Conservation (phyloP, 768 basidiomycete genomes). For the Leccinum variicolor region DNA sequence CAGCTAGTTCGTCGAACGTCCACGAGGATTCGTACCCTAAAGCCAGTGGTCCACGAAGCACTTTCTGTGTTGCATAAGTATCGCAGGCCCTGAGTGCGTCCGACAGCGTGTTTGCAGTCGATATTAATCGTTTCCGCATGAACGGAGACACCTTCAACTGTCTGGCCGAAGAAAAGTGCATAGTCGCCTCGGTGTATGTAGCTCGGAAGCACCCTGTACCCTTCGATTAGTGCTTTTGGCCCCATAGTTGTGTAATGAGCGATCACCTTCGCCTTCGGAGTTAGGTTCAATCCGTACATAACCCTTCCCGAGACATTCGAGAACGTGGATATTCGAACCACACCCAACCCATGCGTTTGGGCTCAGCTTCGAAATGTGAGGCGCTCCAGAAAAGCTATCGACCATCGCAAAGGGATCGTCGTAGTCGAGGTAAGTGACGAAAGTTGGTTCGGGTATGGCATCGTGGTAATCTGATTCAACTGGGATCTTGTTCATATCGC, state of each 20-base stretch:
- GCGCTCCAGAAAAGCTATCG: slow-evolving; percentile 45
- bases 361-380: slow-evolving; percentile 55
- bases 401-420: slow-evolving; percentile 68
- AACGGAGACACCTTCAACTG: slow-evolving; percentile 51
- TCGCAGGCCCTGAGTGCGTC: slow-evolving; percentile 70
- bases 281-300: slow-evolving; percentile 58
- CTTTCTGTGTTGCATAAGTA: slow-evolving; percentile 55
- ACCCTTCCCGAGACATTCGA: slow-evolving; percentile 73
- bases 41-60: slow-evolving; percentile 47
- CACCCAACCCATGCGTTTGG: slow-evolving; percentile 77
- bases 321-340: slow-evolving; percentile 64
- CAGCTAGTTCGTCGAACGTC: slow-evolving; percentile 1
- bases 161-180: slow-evolving; percentile 43
- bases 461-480: slow-evolving; percentile 21
- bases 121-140: slow-evolving; percentile 47
- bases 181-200: slow-evolving; percentile 49
- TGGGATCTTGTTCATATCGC: neutral
- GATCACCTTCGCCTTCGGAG: slow-evolving; percentile 35
- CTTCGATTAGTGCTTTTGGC: slow-evolving; percentile 4
- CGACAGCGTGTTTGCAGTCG: slow-evolving; percentile 50
- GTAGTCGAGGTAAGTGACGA: slow-evolving; percentile 72
- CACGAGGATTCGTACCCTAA: slow-evolving; percentile 41
- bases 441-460: slow-evolving; percentile 51
- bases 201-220: slow-evolving; percentile 42
- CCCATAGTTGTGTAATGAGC: neutral